Conservation (phyloP, 495 filamentous ascomycete species). For the Penicillium coprophilum region DNA sequence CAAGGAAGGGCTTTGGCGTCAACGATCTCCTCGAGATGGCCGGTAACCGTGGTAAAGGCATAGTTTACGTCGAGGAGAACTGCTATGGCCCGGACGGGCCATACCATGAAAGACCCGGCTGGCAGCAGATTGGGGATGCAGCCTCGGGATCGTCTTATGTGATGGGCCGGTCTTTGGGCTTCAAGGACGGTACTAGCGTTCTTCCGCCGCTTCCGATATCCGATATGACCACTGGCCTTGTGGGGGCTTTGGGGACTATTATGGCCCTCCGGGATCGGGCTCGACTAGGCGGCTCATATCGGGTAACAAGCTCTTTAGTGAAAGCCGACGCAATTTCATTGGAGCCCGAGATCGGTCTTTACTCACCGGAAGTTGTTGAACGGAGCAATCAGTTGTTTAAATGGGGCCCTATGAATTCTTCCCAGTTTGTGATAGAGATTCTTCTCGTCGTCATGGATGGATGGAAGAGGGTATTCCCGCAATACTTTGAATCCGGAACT, state of each 20-base stretch:
- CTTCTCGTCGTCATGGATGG: conserved; percentile 12
- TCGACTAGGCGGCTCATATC: conserved; percentile 30
- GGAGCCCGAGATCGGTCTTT: conserved; percentile 12
- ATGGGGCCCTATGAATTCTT: conserved; percentile 7
- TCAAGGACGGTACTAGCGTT: conserved; percentile 59
- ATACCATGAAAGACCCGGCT: conserved; percentile 40
- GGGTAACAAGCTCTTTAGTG: conserved; percentile 10
- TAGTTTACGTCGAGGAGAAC: conserved; percentile 64
- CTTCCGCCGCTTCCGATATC: conserved; percentile 71
- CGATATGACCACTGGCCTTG: conserved; percentile 64
- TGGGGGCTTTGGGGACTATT: conserved; percentile 56
- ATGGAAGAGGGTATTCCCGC: conserved; percentile 10
- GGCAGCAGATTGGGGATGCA: conserved; percentile 50
- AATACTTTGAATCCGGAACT: conserved; percentile 9
- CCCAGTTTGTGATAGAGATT: conserved; percentile 10
- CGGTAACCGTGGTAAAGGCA: conserved; percentile 47
- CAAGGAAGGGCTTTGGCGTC: conserved; percentile 50
- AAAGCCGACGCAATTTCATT: background rate
- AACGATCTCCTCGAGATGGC: conserved; percentile 48
- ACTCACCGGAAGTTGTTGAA: conserved; percentile 23
- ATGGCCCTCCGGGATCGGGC: conserved; percentile 37
- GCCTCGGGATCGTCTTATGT: conserved; percentile 25
- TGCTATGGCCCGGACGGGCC: conserved; percentile 55
- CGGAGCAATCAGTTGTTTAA: conserved; percentile 10
- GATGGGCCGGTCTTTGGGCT: conserved; percentile 48